Evolutionary conservation across 148 eudicot genomes (phyloP).

Genomic region (Salicornia ramosissima): DNA sequence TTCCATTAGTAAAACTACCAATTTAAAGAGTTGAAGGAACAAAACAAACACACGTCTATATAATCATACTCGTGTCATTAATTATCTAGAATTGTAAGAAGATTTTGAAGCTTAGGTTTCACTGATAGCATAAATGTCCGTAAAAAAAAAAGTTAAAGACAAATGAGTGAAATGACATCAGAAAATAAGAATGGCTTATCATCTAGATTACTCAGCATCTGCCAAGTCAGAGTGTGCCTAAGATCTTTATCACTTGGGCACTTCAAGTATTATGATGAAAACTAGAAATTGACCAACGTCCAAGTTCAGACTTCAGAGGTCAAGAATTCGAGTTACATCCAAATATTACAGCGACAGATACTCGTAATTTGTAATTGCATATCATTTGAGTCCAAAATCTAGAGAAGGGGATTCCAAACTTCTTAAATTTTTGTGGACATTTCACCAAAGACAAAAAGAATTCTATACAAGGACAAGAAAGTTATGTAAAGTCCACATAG

Average conservation of each 20-base stretch:
- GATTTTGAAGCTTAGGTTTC: too few relatives aligned
- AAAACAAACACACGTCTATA: not conserved
- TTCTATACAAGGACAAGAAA: not conserved
- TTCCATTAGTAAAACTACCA: not conserved
- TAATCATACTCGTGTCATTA: not conserved
- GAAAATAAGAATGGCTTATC: too few relatives aligned
- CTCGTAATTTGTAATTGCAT: not conserved
- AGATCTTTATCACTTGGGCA: not conserved
- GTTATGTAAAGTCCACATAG: not conserved
- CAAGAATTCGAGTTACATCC: too few relatives aligned
- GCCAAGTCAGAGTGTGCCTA: too few relatives aligned
- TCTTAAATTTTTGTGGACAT: not conserved
- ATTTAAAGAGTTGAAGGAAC: not conserved
- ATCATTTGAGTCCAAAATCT: conserved; percentile 4
- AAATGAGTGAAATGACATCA: too few relatives aligned
- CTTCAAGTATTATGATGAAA: not conserved
- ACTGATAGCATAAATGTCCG: too few relatives aligned
- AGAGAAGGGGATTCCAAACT: not conserved
- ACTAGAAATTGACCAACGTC: not conserved
- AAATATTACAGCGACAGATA: not conserved
- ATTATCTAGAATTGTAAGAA: not conserved
- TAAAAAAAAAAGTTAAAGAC: too few relatives aligned
- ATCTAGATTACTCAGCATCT: too few relatives aligned
- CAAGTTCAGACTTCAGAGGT: not conserved
- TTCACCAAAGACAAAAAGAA: not conserved